A percentile compares a stretch with the other conserved stretches of the same genome.
Evolutionary conservation across 108 stramenopile genomes (phyloP).

Genomic region (Cyclotella atomus): DNA sequence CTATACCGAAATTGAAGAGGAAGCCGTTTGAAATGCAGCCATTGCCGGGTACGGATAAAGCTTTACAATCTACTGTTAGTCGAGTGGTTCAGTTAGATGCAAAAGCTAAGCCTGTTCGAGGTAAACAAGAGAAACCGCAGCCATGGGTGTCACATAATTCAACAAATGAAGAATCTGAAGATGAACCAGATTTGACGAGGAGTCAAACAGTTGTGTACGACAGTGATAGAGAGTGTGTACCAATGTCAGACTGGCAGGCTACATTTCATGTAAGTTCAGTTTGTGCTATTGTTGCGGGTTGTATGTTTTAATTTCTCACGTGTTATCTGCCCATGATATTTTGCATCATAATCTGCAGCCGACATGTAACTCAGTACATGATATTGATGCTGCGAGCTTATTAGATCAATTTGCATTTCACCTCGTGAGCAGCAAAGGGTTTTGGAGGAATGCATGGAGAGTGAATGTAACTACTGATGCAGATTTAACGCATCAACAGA

Average conservation of each 20-base stretch:
- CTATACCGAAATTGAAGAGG: background rate
- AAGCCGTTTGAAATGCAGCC: background rate
- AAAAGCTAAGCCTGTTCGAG: background rate
- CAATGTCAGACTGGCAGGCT: conserved; percentile 64
- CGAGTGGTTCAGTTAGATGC: background rate
- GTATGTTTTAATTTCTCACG: too few species aligned
- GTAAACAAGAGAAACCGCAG: background rate
- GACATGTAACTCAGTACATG: conserved; percentile 55
- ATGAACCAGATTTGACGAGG: background rate
- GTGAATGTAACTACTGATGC: conserved; percentile 29
- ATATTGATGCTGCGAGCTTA: conserved; percentile 23
- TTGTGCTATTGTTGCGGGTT: too few species aligned
- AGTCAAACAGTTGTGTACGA: conserved; percentile 34
- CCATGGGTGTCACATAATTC: background rate
- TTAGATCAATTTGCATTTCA: conserved; percentile 28
- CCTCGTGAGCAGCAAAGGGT: conserved; percentile 51
- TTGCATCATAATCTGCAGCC: too few species aligned
- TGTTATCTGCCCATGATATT: too few species aligned
- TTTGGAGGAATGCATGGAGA: conserved; percentile 61
- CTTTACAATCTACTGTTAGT: background rate
- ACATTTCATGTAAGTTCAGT: conserved; percentile 37
- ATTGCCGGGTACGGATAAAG: background rate
- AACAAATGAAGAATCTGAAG: background rate
- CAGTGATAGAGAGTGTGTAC: conserved; percentile 58
- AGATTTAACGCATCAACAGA: background rate